A percentile compares a stretch with the other conserved stretches of the same genome.
Conservation (phyloP, 163 green algal species). For the Volvox carteri region DNA sequence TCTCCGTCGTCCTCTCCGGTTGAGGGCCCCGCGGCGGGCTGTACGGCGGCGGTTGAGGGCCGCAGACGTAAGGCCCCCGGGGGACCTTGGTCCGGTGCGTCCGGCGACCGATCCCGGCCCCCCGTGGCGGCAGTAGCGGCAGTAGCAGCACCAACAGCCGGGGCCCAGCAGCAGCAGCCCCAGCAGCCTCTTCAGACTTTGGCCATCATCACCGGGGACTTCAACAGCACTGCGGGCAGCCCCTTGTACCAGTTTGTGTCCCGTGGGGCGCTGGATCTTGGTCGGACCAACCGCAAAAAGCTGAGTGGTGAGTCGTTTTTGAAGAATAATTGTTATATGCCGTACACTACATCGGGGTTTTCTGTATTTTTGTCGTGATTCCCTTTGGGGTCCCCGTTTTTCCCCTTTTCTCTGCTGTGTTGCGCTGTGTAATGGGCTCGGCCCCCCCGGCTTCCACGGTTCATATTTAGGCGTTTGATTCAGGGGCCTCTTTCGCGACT, state of each 20-base stretch:
- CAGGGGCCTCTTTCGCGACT: no score
- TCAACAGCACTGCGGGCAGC: conserved; percentile 64
- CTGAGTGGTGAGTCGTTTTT: conserved; percentile 48
- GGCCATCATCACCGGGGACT: conserved; percentile 65
- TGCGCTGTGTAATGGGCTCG: no score
- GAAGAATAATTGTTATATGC: no score
- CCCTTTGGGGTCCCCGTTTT: no score
- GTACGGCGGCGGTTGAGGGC: not conserved
- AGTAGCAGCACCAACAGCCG: not conserved
- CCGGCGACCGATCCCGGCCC: not conserved
- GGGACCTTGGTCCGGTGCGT: not conserved
- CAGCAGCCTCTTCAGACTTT: conserved; percentile 34
- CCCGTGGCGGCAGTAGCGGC: not conserved
- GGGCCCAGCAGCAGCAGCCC: not conserved
- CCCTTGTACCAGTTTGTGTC: conserved; percentile 66
- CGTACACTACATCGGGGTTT: not conserved
- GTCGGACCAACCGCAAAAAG: conserved; percentile 16
- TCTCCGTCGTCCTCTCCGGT: not conserved
- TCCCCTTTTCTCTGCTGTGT: no score
- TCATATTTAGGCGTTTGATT: no score
- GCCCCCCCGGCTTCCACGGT: no score
- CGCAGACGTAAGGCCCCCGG: not conserved
- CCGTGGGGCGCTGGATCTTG: conserved; percentile 58
- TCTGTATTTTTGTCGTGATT: no score
- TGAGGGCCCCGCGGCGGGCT: not conserved